Base-by-base conservation (phyloP, 176 grass and related monocot species). In the Oryza meyeriana region DNA sequence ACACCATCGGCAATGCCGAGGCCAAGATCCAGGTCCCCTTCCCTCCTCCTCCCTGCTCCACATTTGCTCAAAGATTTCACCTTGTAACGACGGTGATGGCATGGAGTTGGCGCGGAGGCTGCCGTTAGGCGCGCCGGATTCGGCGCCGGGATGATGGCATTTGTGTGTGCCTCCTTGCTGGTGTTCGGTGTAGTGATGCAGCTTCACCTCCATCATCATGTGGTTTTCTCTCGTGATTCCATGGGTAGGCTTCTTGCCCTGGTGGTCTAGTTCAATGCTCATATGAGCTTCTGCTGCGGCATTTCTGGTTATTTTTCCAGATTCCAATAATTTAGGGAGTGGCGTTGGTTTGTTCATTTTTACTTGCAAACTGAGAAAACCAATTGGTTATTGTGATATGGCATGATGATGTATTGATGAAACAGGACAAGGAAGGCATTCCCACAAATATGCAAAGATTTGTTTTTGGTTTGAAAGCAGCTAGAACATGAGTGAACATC, bases 1-100 rank as follows among this genome's bases (percentile, higher is more conserved):
- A 96, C 81, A 85, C 90, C 79, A 89, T 87, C 66, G 86, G 92
- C 76, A 92, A 90, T 81, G 79, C 92, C 71, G 89, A 91, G 69
- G 76, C 83, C 40, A 93, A 93, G 89, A 96, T 96, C 77, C 93
- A 93, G 88, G 90, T 71, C n/a, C 18, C 6, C 8, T 75, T 29
- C 72, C 41, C 35, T 36, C 22, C n/a, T 71, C 36, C 18, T 74
- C 7, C 10, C 27, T 29, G 13, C 29, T 74, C 47, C 33, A 6
- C 35, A 5, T 36, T 36, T 36, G 35, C 35, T 36, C 40, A 42
- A 42, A 42, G 40, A 42, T 42, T 42, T 12, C 10, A 42, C 40
- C 2, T 42, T 42, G 8, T 42, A 10, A 42, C 40, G 40, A 42
- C 12, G 40, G 4, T 10, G 40, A 42, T 42, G 40, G 10, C 40